Base-by-base conservation (phyloP, 2,329 filamentous ascomycete species). In the Phoma sp. region DNA sequence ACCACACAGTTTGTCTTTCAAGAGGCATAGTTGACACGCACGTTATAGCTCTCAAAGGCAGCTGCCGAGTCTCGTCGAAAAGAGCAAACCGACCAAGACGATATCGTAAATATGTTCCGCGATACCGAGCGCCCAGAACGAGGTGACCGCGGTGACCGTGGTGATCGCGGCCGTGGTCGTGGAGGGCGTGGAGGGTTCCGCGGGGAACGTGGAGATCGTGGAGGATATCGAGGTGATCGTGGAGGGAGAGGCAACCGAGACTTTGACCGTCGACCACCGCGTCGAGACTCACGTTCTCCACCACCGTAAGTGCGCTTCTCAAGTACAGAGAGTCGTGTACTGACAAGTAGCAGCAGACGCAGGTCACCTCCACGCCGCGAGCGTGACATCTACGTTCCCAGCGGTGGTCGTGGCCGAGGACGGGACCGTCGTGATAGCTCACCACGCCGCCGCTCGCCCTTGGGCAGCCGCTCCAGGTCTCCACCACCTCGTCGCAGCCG, bases 11-110 rank as follows among this genome's bases (percentile, higher is more conserved):
- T 25, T 6, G 18, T 4, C 24, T 4, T 33, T 7, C 32, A 22
- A 40, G 38, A 11, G 13, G 25, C 2, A 25, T 35, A 37, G 53
- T 70, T 74, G 66, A 66, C 51, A 27, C n/a, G 29, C 13, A 10
- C 35, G 18, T 37, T n/a, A 93, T 89, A 96, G 69, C 89, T 91
- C 32, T 91, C 95, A 64, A 89, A 88, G 72, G 88, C 88, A 38
- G 89, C 89, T 25, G 90, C 95, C 70, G 87, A 90, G 68, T 84
- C 86, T 25, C 83, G 83, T 48, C 85, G 87, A 65, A 86, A 88
- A 60, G 89, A 93, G 68, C 85, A 88, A 51, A 61, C 64, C 13
- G 65, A 66, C 63, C 82, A 85, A 44, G 86, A 89, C 52, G 90
- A 95, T 56, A 86, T 86, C 57, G 67, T 91, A 37, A 83, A 88